Base-by-base conservation (phyloP, 805 yeast species). In the Saccharomycopsis capsularis region DNA sequence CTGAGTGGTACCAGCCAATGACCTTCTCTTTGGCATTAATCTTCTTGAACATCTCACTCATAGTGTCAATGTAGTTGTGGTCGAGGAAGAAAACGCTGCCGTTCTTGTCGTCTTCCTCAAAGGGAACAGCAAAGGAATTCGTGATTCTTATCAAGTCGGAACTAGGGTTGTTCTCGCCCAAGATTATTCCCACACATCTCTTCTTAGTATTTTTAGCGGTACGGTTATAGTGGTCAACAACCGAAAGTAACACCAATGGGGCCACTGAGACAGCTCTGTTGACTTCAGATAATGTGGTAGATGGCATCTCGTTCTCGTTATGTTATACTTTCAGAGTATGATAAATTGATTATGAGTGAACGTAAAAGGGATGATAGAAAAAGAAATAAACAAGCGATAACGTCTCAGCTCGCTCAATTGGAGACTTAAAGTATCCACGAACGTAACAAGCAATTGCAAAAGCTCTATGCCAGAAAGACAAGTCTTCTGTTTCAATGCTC, bases 1-100 rank as follows among this genome's bases (percentile, higher is more conserved):
- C 99, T 6, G 96, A 83, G 66, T 93, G 99, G 64, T 93, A 93
- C 99, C 99, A 93, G n/a, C 99, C 99, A 63, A 93, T 81, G 42
- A 93, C 74, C 63, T 81, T 86, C 66, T 93, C 99, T 68, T 87
- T 90, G 18, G 99, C 99, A 68, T 90, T 95, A 64, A 93, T 90
- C 66, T 95, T 93, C 64, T 86, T 88, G 69, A 89, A 91, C 99
- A 93, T 93, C 57, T 89, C 96, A 56, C 89, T 83, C 99, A 93
- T 93, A 47, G 85, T 79, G 62, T 91, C 98, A 52, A 93, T 87
- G 65, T 82, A 93, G 64, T 93, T 91, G 69, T 93, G 99, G 64
- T 93, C 99, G 59, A 93, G 70, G 63, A 93, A 93, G 98, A 98
- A 93, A 41, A 95, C 96, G 19, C 81, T 82, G 2, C 95, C 78